Conservation (phyloP, 768 basidiomycete genomes). For the Terana coerulea region DNA sequence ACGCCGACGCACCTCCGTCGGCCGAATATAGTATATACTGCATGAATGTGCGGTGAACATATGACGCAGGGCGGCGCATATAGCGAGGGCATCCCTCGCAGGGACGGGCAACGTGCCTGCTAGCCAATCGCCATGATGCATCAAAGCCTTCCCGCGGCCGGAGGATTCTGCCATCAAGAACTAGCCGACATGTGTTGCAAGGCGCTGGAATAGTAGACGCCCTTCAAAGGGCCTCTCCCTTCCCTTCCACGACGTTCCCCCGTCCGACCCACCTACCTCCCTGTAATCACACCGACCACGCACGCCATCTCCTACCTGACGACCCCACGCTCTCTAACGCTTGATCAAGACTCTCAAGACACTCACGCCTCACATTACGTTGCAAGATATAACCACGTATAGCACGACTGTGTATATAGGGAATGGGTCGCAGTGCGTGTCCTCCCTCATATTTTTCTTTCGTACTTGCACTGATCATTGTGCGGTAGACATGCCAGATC, state of each 20-base stretch:
- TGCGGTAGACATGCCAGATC: not conserved
- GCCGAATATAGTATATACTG: too few species aligned
- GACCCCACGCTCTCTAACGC: conserved; percentile 1
- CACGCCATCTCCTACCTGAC: not conserved
- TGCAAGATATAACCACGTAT: not conserved
- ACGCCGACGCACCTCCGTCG: too few species aligned
- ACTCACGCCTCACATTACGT: not conserved
- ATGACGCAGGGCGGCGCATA: not conserved
- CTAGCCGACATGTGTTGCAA: conserved; percentile 6
- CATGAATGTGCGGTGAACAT: not conserved
- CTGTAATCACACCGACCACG: not conserved
- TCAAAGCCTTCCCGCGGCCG: not conserved
- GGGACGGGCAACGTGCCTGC: not conserved
- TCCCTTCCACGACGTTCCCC: conserved; percentile 5
- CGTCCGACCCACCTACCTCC: not conserved
- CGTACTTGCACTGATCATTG: not conserved
- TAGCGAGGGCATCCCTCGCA: not conserved
- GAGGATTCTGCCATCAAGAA: conserved; percentile 1
- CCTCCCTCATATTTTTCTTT: not conserved
- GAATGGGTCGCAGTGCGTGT: conserved; percentile 21
- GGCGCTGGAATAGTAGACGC: conserved; percentile 10
- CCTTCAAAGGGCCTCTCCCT: not conserved
- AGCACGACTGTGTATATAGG: conserved; percentile 3
- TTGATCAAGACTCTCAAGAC: not conserved
- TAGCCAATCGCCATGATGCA: not conserved